Evolutionary conservation across 305 asterid genomes (phyloP), one percentile per base, ranked within the genome.

Genomic region (Fraxinus latifolia): DNA sequence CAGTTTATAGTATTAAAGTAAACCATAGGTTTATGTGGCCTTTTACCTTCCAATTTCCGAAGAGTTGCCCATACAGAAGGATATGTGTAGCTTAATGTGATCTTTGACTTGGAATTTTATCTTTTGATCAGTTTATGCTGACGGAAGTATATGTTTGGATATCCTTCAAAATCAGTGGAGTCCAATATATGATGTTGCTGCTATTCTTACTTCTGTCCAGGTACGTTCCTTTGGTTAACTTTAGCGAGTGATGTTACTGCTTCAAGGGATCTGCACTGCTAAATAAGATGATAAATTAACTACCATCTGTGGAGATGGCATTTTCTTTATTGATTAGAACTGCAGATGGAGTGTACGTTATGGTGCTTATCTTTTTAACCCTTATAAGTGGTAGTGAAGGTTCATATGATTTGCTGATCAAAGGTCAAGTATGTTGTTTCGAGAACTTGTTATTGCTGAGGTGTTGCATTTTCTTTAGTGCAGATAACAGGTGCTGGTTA

Each of bases 141-240:
- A 92, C 82, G 96, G 96, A 86, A 90, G 96, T 72, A 91, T 92
- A 87, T 90, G 94, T 78, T 89, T 92, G 85, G 96, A 92, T 86
- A 92, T 92, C 85, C 93, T 92, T 81, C 96, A 92, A 84, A 91
- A 90, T 86, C 94, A 92, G 68, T 92, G 96, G 96, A 92, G 96
- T 84, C 96, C 96, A 25, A 91, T 92, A 68, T 92, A 92, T 81
- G 96, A 92, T 82, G 93, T 91, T 82, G 96, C 96, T 32, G 94
- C 96, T 53, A 92, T 92, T 84, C 90, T 91, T 62, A 91, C 93
- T 21, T 91, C 95, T 36, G 78, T 91, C 74, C 95, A 91, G 95
- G 94, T 91, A 81, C 53, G 33, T 9, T 77, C 33, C 68, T 27
- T 32, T 77, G 0, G 53, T 27, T 83, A 42, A 21, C 37, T 71